Evolutionary conservation across 345 rosid genomes (phyloP).

Genomic region (Rubroshorea leprosula): DNA sequence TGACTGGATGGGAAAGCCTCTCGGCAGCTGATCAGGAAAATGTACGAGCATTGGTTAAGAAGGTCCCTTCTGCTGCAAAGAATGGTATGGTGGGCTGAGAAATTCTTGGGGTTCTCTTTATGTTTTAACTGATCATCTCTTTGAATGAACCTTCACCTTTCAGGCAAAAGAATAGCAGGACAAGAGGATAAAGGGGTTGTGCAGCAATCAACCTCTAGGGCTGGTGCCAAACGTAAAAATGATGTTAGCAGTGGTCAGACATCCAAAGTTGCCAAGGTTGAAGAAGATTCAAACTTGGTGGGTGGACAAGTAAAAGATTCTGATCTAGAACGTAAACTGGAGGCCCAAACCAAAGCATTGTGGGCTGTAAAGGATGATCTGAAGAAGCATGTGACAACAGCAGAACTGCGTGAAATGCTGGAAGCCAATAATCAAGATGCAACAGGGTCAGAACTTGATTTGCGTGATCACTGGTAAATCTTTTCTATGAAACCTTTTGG

Average conservation of each 20-base stretch:
- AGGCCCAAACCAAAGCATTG: slow-evolving; percentile 71
- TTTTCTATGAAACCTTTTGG: background rate
- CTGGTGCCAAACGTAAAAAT: slow-evolving; percentile 58
- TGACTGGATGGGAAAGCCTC: slow-evolving; percentile 74
- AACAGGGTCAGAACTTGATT: slow-evolving; percentile 80
- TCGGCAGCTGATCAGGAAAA: slow-evolving; percentile 55
- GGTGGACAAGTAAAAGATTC: slow-evolving; percentile 19
- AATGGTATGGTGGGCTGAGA: slow-evolving; percentile 47
- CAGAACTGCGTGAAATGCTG: slow-evolving; percentile 80
- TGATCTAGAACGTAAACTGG: slow-evolving; percentile 49
- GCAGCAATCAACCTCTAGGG: slow-evolving; percentile 31
- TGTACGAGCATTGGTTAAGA: slow-evolving; percentile 45
- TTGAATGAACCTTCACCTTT: slow-evolving; percentile 14
- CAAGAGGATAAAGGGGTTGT: slow-evolving; percentile 25
- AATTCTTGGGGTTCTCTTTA: slow-evolving; percentile 4
- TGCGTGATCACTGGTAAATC: slow-evolving; percentile 79
- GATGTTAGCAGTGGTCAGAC: slow-evolving; percentile 35
- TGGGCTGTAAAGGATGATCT: slow-evolving; percentile 89
- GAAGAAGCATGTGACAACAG: slow-evolving; percentile 66
- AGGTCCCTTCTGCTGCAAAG: no score
- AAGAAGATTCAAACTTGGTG: slow-evolving; percentile 27
- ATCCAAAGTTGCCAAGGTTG: slow-evolving; percentile 50
- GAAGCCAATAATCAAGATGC: slow-evolving; percentile 67
- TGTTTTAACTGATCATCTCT: slow-evolving; percentile 19
- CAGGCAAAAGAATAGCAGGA: slow-evolving; percentile 27